Evolutionary conservation across 768 basidiomycete species (phyloP), one percentile per base, ranked within the genome.

Genomic region (Termitomyces sp.): DNA sequence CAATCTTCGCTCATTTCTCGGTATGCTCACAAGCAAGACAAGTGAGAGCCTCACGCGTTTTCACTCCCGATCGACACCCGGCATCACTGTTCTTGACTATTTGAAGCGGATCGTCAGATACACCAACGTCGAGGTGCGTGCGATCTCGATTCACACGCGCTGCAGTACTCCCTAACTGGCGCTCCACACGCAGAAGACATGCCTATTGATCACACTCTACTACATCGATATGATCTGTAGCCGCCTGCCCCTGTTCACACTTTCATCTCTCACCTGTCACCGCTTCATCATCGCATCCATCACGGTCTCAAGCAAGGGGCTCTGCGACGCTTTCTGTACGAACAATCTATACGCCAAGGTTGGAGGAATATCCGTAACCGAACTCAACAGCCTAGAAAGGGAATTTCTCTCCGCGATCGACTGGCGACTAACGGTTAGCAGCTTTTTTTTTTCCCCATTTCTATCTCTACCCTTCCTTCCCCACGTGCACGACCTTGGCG

Each of bases 271-370:
- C 66, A 98, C 96, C 23, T 94, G 94, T 66, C 97, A 99, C 74
- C 93, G 97, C 58, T 98, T 99, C 75, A 80, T 98, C 68, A 98
- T 98, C 74, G 82, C 96, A 44, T 85, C 93, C 63, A 88, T 98
- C 70, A 85, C 91, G 30, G 92, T 94, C 57, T 89, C 92, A 59
- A 89, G 86, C 76, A 98, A 99, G 73, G 93, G 94, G 0, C 84
- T 98, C 44, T 95, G 91, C 72, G 97, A 99, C 74, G 83, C 86
- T 19, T 98, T 98, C 71, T 96, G 91, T 74, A 93, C 91, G 47
- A 98, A 98, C 70, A 84, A 81, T 55, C 84, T 95, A 67, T 98
- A 98, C 73, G 93, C 97, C 62, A 90, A 88, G 72, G 95, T 99
- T 32, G 97, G 97, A 64, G 97, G 97, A 55, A 93, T 98, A 68